Evolutionary conservation across 371 early-diverging fungal species (phyloP).

Genomic region (Entomophthora muscae): DNA sequence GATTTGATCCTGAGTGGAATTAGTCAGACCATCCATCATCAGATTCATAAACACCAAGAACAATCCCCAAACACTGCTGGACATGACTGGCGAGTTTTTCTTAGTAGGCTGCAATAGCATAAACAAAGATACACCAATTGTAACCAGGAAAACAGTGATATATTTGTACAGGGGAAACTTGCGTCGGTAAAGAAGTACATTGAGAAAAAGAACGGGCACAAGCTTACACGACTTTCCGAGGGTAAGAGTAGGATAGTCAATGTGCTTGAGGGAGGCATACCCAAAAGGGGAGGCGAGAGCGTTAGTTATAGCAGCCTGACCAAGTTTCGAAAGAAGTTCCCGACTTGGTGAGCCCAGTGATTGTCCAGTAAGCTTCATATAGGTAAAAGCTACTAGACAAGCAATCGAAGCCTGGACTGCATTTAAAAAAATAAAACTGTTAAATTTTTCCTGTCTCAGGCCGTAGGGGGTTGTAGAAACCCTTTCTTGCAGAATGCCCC

Average conservation of each 20-base stretch:
- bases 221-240: slow-evolving; percentile 96
- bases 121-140: slow-evolving; percentile 80
- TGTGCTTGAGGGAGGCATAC: slow-evolving; percentile 77
- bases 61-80: slow-evolving; percentile 56
- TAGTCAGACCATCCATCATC: slow-evolving; percentile 85
- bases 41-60: slow-evolving; percentile 68
- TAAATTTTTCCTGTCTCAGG: slow-evolving; percentile 45
- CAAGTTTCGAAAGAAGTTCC: slow-evolving; percentile 31
- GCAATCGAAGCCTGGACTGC: slow-evolving; percentile 64
- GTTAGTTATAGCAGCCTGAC: slow-evolving; percentile 54
- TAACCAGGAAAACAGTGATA: slow-evolving; percentile 63
- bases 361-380: slow-evolving; percentile 32
- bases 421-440: slow-evolving; percentile 77
- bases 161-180: slow-evolving; percentile 71
- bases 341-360: slow-evolving; percentile 18
- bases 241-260: slow-evolving; percentile 95
- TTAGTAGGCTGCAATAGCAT: slow-evolving; percentile 46
- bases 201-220: slow-evolving; percentile 91
- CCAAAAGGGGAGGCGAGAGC: slow-evolving; percentile 83
- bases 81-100: slow-evolving; percentile 3
- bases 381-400: slow-evolving; percentile 50
- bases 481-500: slow-evolving; percentile 87
- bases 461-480: slow-evolving; percentile 75
- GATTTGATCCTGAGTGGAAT: slow-evolving; percentile 93
- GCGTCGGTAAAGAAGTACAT: slow-evolving; percentile 72